Evolutionary conservation across 2,329 filamentous ascomycete genomes (phyloP), one percentile per base, ranked within the genome.

Genomic region (Biscogniauxia sp.): DNA sequence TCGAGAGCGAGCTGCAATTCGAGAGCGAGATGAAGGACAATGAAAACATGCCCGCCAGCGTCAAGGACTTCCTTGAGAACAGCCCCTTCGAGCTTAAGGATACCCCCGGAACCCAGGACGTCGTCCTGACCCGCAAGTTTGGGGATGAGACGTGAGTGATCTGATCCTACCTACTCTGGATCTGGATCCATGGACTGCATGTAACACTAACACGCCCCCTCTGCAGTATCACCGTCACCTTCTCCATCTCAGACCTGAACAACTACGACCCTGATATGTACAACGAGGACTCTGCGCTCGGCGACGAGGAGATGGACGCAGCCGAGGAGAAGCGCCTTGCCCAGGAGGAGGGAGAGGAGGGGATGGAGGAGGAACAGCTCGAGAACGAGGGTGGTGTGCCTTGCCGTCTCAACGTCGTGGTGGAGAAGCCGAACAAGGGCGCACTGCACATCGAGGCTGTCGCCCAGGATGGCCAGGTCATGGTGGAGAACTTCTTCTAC

Each of bases 401-500:
- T 59, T 91, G 90, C 70, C 89, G 89, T 68, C 83, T 97, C 65
- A 92, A 90, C 78, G 88, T 99, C 71, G 88, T 93, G 55, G 84
- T 99, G 61, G 92, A 96, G 83, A 96, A 97, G 82, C 83, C 90
- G 62, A 86, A 85, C 78, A 90, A 91, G 73, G 93, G 94, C 62
- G 92, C 92, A 26, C 84, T 99, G 66, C 88, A 90, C 77, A 88
- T 99, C 70, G 92, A 97, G 76, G 90, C 93, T 62, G 82, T 90
- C 62, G 92, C 92, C 32, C 90, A 95, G 79, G 91, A 97, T 69
- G 93, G 93, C 70, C 82, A 88, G 75, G 89, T 98, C 76, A 82
- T 92, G 70, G 89, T 98, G 73, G 91, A 97, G 75, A 94, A 95
- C 79, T 86, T 98, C 72, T 93, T 90, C 78, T 94, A 92, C 84